These are phyloP conservation scores for Aspergillus felis DNA, from an alignment of 2,329 filamentous ascomycete species.

Conservation along the genomic window DNA sequence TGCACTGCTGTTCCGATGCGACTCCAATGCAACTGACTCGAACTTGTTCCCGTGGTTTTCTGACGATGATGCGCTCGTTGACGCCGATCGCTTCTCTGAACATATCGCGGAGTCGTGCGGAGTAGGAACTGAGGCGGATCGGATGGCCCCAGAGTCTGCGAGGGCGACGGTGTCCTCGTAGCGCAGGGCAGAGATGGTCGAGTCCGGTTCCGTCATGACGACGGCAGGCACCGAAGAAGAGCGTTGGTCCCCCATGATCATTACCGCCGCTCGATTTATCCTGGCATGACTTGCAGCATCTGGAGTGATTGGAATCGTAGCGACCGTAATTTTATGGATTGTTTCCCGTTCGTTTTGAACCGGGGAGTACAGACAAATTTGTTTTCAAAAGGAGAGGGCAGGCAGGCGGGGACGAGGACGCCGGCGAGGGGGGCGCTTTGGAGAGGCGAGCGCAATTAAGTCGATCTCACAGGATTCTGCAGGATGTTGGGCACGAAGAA, in stretches of 20 bases:
- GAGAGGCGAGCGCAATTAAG: background rate
- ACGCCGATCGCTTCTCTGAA: constrained; percentile 22
- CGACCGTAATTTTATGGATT: background rate
- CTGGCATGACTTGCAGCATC: constrained; percentile 30
- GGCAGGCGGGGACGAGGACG: background rate
- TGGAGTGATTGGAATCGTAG: constrained; percentile 3
- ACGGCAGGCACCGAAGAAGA: constrained; percentile 24
- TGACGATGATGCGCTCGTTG: constrained; percentile 23
- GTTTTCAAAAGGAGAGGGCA: background rate
- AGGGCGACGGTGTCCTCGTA: constrained; percentile 25
- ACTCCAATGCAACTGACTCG: constrained; percentile 7
- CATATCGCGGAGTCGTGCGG: constrained; percentile 19
- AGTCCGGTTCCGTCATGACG: constrained; percentile 23
- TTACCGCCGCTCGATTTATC: constrained; percentile 15
- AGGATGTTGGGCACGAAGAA: background rate
- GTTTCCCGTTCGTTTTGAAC: background rate
- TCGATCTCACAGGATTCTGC: background rate
- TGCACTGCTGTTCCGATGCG: constrained; percentile 11
- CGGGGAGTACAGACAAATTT: background rate
- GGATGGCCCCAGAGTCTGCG: constrained; percentile 20
- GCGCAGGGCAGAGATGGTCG: constrained; percentile 22
- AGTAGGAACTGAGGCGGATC: constrained; percentile 26
- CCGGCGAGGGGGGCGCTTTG: background rate
- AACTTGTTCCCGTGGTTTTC: constrained; percentile 9
- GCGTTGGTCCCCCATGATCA: constrained; percentile 26